A percentile compares a stretch with the other conserved stretches of the same genome.
Conservation (phyloP, 768 basidiomycete genomes). For the Pholiota conissans region DNA sequence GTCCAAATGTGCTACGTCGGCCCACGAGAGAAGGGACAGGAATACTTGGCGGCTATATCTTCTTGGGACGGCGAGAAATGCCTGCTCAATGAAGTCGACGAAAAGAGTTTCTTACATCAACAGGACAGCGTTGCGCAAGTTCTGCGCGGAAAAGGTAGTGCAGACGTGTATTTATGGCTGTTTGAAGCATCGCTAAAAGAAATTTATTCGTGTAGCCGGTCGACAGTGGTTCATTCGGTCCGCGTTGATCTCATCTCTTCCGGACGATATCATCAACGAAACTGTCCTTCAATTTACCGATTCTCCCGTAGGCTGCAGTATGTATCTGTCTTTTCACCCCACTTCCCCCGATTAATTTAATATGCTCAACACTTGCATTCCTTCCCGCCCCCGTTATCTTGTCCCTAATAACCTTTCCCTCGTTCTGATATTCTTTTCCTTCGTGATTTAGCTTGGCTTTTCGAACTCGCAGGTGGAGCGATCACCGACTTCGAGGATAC, state of each 20-base stretch:
- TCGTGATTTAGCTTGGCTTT: conserved; percentile 75
- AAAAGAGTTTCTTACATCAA: conserved; percentile 86
- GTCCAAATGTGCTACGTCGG: conserved; percentile 93
- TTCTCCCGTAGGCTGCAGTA: conserved; percentile 91
- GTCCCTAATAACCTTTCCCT: not conserved
- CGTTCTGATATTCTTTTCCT: not conserved
- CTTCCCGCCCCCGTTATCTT: not conserved
- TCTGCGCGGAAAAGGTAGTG: conserved; percentile 73
- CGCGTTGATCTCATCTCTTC: conserved; percentile 76
- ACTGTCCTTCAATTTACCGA: conserved; percentile 81
- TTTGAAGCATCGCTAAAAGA: conserved; percentile 6
- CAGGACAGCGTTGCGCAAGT: conserved; percentile 93
- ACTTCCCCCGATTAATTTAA: not conserved
- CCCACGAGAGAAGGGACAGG: conserved; percentile 68
- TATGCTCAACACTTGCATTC: not conserved
- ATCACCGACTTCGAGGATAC: conserved; percentile 70
- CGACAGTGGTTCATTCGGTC: conserved; percentile 93
- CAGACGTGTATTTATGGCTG: conserved; percentile 1
- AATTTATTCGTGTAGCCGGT: conserved; percentile 47
- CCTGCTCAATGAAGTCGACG: conserved; percentile 86
- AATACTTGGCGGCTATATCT: conserved; percentile 76
- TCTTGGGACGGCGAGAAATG: conserved; percentile 90
- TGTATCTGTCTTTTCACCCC: conserved; percentile 30
- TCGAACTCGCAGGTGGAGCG: conserved; percentile 86
- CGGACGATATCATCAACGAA: conserved; percentile 82